Evolutionary conservation across 2,329 filamentous ascomycete species (phyloP).

Genomic region (Aureobasidium musti): DNA sequence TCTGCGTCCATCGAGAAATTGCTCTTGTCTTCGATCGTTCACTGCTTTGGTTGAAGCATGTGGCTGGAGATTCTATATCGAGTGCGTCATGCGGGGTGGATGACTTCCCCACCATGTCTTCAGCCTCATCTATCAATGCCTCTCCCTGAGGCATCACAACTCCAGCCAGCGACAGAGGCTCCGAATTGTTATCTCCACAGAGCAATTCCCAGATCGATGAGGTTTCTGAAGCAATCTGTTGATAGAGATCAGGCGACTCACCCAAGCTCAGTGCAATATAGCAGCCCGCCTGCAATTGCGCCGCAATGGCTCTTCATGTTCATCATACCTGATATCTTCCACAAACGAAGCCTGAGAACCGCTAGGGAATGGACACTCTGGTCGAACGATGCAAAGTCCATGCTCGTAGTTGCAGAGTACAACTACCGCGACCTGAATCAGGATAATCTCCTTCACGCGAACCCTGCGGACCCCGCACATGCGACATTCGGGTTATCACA

Average conservation of each 20-base stretch:
- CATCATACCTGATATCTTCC: too few species aligned
- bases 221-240: too few species aligned
- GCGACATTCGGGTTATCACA: background rate
- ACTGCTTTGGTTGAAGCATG: background rate
- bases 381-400: too few species aligned
- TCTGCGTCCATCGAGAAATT: background rate
- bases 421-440: background rate
- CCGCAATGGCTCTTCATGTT: too few species aligned
- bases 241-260: too few species aligned
- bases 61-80: constrained; percentile 2
- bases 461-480: too few species aligned
- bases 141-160: background rate
- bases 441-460: background rate
- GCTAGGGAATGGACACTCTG: background rate
- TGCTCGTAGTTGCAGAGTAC: background rate
- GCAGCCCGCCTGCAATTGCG: too few species aligned
- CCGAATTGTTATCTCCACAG: background rate
- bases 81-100: constrained; percentile 19
- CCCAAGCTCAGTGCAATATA: too few species aligned
- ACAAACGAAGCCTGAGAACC: too few species aligned
- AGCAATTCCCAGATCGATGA: too few species aligned
- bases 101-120: background rate
- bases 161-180: background rate
- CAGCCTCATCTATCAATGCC: background rate
- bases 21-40: background rate